Conservation (phyloP, 140 eudicot species). For the Erigeron philadelphicus region DNA sequence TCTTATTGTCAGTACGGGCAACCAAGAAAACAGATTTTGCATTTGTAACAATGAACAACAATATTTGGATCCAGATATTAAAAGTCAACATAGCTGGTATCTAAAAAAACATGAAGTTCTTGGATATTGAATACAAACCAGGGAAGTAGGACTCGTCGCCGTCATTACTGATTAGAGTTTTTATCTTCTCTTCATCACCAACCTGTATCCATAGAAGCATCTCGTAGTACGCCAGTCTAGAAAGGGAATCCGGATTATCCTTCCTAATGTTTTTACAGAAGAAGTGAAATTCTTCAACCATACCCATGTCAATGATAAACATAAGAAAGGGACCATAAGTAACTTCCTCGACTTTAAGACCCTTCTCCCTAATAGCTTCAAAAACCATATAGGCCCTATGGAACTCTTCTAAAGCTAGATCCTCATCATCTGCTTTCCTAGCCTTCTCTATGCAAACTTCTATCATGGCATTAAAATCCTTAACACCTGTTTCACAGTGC, state of each 20-base stretch:
- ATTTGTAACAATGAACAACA: slow-evolving; percentile 6
- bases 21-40: background rate
- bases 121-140: slow-evolving; percentile 41
- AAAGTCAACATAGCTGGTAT: slow-evolving; percentile 11
- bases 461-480: slow-evolving; percentile 58
- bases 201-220: slow-evolving; percentile 69
- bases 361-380: slow-evolving; percentile 50
- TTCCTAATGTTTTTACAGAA: slow-evolving; percentile 48
- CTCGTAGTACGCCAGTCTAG: slow-evolving; percentile 75
- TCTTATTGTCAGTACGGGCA: background rate
- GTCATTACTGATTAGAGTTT: slow-evolving; percentile 37
- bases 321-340: slow-evolving; percentile 69
- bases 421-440: slow-evolving; percentile 59
- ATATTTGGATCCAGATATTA: slow-evolving; percentile 6
- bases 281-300: slow-evolving; percentile 67
- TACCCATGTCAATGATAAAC: slow-evolving; percentile 55
- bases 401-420: slow-evolving; percentile 43
- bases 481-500: slow-evolving; percentile 59
- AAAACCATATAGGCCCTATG: slow-evolving; percentile 55
- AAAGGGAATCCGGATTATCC: slow-evolving; percentile 49
- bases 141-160: slow-evolving; percentile 37
- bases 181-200: slow-evolving; percentile 51
- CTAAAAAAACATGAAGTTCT: background rate
- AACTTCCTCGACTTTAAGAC: slow-evolving; percentile 60
- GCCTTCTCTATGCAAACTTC: slow-evolving; percentile 54